Evolutionary conservation across 2,329 filamentous ascomycete species (phyloP).

Genomic region (Berkeleyomyces basicola): DNA sequence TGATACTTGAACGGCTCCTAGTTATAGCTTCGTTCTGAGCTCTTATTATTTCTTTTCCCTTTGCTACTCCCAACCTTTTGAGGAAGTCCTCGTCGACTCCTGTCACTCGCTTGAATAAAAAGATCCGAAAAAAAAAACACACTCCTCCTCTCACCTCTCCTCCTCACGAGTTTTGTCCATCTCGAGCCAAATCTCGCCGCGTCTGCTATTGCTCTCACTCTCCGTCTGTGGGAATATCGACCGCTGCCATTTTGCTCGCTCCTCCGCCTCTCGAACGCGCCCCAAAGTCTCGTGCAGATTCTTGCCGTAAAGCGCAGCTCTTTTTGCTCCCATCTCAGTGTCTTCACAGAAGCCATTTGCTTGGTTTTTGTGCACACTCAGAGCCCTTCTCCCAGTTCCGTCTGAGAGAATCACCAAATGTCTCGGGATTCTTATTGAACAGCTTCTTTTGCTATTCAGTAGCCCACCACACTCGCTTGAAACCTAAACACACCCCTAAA

Average conservation of each 20-base stretch:
- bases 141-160: background rate
- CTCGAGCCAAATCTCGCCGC: background rate
- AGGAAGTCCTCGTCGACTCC: conserved; percentile 61
- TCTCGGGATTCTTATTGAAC: conserved; percentile 11
- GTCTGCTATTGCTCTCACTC: background rate
- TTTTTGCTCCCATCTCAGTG: background rate
- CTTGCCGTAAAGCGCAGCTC: background rate
- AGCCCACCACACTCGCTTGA: conserved; percentile 13
- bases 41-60: conserved; percentile 10
- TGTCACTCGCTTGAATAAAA: conserved; percentile 49
- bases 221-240: background rate
- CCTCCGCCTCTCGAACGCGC: background rate
- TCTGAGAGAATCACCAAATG: conserved; percentile 7
- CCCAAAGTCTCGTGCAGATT: background rate
- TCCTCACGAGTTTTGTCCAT: background rate
- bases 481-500: background rate
- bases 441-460: conserved; percentile 8
- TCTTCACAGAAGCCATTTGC: background rate
- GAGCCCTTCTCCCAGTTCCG: background rate
- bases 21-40: conserved; percentile 5
- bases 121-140: conserved; percentile 6
- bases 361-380: conserved; percentile 2
- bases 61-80: conserved; percentile 20
- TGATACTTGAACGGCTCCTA: background rate
- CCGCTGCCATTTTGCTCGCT: background rate